These are phyloP conservation scores for Xylaria sp. DNA, from an alignment of 2,329 filamentous ascomycete species.

Conservation along the genomic window DNA sequence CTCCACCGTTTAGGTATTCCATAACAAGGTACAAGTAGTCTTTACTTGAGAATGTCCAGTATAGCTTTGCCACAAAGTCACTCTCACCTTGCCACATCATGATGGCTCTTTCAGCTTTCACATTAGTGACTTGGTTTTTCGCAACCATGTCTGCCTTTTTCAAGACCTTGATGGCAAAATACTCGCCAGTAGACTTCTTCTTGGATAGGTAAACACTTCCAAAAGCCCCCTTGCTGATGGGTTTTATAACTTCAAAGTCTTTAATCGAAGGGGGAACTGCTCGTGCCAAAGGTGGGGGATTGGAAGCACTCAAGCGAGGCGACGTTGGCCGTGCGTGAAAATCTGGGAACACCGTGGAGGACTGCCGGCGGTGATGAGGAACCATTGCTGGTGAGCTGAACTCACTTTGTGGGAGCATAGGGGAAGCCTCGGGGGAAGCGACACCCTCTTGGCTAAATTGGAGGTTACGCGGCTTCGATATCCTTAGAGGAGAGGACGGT, in stretches of 20 bases:
- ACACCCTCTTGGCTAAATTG: constrained; percentile 71
- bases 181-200: constrained; percentile 98
- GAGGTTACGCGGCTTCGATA: constrained; percentile 79
- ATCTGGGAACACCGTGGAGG: constrained; percentile 85
- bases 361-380: constrained; percentile 82
- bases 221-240: constrained; percentile 98
- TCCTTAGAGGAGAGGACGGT: constrained; percentile 87
- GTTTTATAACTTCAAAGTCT: constrained; percentile 99
- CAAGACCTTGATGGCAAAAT: constrained; percentile 97
- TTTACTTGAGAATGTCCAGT: constrained; percentile 99
- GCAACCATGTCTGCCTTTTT: constrained; percentile 99
- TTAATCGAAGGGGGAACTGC: constrained; percentile 96
- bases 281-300: constrained; percentile 83
- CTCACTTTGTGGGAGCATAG: constrained; percentile 84
- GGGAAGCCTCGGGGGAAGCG: constrained; percentile 88
- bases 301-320: constrained; percentile 80
- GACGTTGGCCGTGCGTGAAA: constrained; percentile 76
- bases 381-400: constrained; percentile 78
- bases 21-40: constrained; percentile 98
- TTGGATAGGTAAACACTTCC: constrained; percentile 98
- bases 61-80: constrained; percentile 98
- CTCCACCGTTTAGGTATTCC: constrained; percentile 98
- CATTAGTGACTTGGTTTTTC: constrained; percentile 99
- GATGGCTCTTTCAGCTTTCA: constrained; percentile 97
- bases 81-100: constrained; percentile 99